Percentiles rank a stretch among this genome's conserved stretches.
Conservation (phyloP, 2,329 filamentous ascomycete genomes). For the Alternaria tenuissima region DNA sequence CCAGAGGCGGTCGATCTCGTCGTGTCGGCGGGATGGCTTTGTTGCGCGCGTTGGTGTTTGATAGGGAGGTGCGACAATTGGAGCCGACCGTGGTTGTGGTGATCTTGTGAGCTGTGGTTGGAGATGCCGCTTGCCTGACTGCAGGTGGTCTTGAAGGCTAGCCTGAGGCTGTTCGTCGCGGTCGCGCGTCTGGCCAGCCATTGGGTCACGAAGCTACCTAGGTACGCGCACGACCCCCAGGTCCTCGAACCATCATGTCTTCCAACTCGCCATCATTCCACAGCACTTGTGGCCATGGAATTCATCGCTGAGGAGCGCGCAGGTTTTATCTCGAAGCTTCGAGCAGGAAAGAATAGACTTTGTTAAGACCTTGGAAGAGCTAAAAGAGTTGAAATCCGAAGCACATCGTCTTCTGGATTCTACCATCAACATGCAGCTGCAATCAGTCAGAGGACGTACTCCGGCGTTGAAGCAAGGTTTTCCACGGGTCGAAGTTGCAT, state of each 20-base stretch:
- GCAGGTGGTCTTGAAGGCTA: constrained; percentile 6
- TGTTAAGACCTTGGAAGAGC: not conserved
- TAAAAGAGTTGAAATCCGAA: too few species aligned
- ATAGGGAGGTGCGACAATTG: not conserved
- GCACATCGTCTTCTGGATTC: too few species aligned
- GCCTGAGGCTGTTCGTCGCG: constrained; percentile 18
- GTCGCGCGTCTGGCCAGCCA: constrained; percentile 23
- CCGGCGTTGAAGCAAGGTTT: too few species aligned
- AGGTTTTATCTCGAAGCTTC: not conserved
- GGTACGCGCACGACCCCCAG: constrained; percentile 1
- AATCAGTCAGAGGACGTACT: not conserved
- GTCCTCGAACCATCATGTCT: not conserved
- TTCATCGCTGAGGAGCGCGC: too few species aligned
- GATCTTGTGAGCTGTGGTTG: not conserved
- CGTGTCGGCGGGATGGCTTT: not conserved
- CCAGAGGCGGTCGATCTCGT: not conserved
- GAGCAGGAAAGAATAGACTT: not conserved
- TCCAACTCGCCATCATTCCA: not conserved
- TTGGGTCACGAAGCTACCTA: constrained; percentile 22
- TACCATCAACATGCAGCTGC: too few species aligned
- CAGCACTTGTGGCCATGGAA: not conserved
- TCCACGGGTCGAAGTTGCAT: too few species aligned
- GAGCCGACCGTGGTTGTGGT: not conserved
- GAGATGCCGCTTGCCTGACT: not conserved
- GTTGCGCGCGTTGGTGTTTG: not conserved